Conservation (phyloP, 176 grass and related monocot genomes). For the Areca catechu region DNA sequence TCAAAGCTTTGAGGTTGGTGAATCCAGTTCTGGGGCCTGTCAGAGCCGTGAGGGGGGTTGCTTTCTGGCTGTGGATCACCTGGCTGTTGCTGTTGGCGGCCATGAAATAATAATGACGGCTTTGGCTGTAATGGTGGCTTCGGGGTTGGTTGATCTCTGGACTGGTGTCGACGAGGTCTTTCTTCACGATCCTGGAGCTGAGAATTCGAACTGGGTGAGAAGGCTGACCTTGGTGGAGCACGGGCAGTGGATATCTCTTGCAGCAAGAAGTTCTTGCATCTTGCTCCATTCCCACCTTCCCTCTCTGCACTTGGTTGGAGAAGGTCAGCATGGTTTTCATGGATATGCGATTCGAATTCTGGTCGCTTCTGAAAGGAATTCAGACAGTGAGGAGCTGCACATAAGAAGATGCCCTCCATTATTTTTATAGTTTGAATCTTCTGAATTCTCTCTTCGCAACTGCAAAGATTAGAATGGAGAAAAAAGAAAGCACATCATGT, state of each 20-base stretch:
- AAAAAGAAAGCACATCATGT: constrained; percentile 2
- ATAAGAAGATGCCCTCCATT: constrained; percentile 97
- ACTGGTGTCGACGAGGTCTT: not conserved
- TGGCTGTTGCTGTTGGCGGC: constrained; percentile 5
- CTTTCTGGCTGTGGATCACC: constrained; percentile 8
- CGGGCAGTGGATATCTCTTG: constrained; percentile 12
- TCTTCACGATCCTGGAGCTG: constrained; percentile 19
- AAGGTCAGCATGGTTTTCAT: constrained; percentile 20
- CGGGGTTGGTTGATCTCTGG: not conserved
- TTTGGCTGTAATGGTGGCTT: not conserved
- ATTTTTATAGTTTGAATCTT: constrained; percentile 85
- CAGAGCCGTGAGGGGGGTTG: constrained; percentile 3
- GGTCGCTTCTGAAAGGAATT: constrained; percentile 82
- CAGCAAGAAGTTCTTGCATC: constrained; percentile 14
- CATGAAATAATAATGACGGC: not conserved
- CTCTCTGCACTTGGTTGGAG: constrained; percentile 8
- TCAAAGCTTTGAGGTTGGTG: constrained; percentile 10
- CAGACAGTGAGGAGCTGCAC: constrained; percentile 87
- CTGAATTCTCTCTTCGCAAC: constrained; percentile 93
- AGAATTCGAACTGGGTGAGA: constrained; percentile 4
- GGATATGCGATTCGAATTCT: constrained; percentile 72
- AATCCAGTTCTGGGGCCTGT: constrained; percentile 6
- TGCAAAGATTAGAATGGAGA: constrained; percentile 30
- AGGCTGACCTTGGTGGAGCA: constrained; percentile 10
- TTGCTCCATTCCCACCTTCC: constrained; percentile 6